phyloP scores from a whole-genome alignment of 148 eudicot species.

The Tetragonia tetragonoides region DNA sequence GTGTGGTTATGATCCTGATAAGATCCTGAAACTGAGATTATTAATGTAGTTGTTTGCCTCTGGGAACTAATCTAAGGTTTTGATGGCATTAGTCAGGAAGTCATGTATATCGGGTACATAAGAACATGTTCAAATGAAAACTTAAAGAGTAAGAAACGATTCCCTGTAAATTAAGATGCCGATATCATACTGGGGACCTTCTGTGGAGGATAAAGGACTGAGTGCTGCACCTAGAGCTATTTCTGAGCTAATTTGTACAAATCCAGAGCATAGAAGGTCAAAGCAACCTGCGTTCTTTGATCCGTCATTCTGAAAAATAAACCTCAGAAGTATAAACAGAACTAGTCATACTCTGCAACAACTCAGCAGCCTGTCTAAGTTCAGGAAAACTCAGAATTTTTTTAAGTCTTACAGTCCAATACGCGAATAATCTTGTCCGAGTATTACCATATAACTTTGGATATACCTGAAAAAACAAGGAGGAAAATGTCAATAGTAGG shows the following conservation, averaged over 20 bases:
- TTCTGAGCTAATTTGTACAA: conserved; percentile 58
- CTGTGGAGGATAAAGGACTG: conserved; percentile 37
- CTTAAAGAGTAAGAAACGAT: neutral
- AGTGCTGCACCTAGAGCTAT: conserved; percentile 62
- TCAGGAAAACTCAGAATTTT: neutral
- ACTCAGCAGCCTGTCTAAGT: too few species aligned
- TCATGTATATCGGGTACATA: neutral
- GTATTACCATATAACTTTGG: conserved; percentile 64
- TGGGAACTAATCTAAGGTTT: conserved; percentile 4
- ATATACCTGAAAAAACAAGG: conserved; percentile 47
- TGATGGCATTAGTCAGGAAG: neutral
- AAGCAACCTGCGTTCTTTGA: conserved; percentile 57
- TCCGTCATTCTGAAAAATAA: conserved; percentile 34
- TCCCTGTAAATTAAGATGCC: conserved; percentile 39
- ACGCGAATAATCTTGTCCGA: conserved; percentile 46
- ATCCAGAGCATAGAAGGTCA: conserved; percentile 67
- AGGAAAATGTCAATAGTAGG: neutral
- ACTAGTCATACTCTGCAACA: neutral
- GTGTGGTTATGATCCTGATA: too few species aligned
- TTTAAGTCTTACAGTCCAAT: conserved; percentile 63
- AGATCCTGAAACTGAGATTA: neutral
- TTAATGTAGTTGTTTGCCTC: neutral
- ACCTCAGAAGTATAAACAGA: neutral
- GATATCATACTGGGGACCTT: conserved; percentile 38
- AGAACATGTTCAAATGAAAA: neutral